Evolutionary conservation across 495 filamentous ascomycete species (phyloP).

Genomic region (Talaromyces stipitatus): DNA sequence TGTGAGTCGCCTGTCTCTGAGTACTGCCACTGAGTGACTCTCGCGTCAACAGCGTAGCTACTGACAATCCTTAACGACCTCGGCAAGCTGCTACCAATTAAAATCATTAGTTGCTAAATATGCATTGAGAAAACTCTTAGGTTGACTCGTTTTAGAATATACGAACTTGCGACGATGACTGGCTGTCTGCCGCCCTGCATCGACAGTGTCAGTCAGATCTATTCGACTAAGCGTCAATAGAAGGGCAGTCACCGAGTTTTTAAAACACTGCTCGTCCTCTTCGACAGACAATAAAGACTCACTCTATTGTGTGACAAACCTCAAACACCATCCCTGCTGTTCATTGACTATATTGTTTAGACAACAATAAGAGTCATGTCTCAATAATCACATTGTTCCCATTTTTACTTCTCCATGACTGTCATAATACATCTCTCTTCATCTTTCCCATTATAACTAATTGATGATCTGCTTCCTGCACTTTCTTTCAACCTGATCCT

Average conservation of each 20-base stretch:
- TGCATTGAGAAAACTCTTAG: neutral
- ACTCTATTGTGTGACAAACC: neutral
- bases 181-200: neutral
- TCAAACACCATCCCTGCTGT: neutral
- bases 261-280: neutral
- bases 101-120: neutral
- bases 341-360: neutral
- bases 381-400: neutral
- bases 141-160: neutral
- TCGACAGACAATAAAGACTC: neutral
- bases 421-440: neutral
- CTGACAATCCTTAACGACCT: neutral
- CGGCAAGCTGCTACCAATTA: neutral
- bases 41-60: too few relatives aligned
- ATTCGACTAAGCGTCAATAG: neutral
- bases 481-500: neutral
- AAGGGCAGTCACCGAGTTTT: neutral
- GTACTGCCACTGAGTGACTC: neutral
- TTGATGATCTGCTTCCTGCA: neutral
- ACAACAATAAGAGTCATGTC: neutral
- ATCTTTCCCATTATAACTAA: neutral
- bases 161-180: neutral
- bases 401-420: neutral
- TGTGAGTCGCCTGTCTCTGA: neutral
- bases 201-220: neutral